Evolutionary conservation across 2,329 filamentous ascomycete species (phyloP).

Genomic region (Botrytis fabae): DNA sequence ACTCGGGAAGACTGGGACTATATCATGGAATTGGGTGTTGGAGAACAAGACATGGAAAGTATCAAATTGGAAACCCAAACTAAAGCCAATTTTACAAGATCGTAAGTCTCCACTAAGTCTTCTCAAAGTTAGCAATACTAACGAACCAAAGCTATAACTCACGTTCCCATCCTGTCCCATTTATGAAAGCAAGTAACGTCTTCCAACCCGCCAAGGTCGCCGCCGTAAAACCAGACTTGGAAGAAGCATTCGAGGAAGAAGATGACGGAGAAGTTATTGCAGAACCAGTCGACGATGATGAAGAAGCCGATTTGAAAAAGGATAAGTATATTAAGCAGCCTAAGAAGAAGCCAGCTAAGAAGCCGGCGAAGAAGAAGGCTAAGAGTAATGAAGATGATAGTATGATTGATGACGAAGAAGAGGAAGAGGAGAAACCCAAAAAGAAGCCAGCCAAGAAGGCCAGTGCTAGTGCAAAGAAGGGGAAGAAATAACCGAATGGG

Average conservation of each 20-base stretch:
- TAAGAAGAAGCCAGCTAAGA: constrained; percentile 65
- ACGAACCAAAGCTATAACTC: constrained; percentile 68
- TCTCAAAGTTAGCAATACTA: neutral
- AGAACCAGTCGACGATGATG: constrained; percentile 60
- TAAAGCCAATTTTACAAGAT: constrained; percentile 85
- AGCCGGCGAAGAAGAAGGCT: constrained; percentile 43
- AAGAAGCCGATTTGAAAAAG: constrained; percentile 81
- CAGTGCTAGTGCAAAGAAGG: constrained; percentile 29
- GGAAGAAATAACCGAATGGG: constrained; percentile 32
- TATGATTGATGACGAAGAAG: constrained; percentile 32
- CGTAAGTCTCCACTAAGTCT: constrained; percentile 56
- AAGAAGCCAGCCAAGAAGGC: constrained; percentile 30
- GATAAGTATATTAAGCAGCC: constrained; percentile 96
- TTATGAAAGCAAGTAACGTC: constrained; percentile 88
- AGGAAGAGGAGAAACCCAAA: constrained; percentile 32
- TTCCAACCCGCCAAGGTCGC: constrained; percentile 67
- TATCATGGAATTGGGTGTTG: constrained; percentile 87
- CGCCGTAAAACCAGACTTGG: constrained; percentile 84
- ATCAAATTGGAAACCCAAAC: constrained; percentile 81
- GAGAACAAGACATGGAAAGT: constrained; percentile 72
- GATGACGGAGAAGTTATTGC: constrained; percentile 69
- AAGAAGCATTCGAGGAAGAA: constrained; percentile 93
- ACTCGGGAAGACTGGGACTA: constrained; percentile 94
- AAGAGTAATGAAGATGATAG: constrained; percentile 33
- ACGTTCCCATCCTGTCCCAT: constrained; percentile 84